Percentiles rank a stretch among this genome's conserved stretches.
These are phyloP conservation scores for Xylaria sp. DNA, from an alignment of 2,329 filamentous ascomycete genomes.

Conservation along the genomic window DNA sequence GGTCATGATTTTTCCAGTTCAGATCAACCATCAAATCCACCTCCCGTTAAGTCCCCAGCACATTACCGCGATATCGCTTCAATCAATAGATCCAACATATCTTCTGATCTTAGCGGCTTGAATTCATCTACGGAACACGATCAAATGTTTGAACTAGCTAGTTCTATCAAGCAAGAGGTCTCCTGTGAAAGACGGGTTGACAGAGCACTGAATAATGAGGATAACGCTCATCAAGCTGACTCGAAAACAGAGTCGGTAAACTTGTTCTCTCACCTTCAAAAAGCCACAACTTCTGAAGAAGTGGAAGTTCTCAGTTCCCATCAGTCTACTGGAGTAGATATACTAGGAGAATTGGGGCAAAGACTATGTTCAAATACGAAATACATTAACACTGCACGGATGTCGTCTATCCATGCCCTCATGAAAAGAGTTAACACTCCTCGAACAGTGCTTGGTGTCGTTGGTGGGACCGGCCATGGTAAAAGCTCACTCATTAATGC, in stretches of 20 bases:
- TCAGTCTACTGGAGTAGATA: conserved; percentile 13
- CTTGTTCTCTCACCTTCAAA: conserved; percentile 28
- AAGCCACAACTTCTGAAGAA: conserved; percentile 21
- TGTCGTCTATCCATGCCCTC: conserved; percentile 26
- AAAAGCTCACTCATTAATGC: conserved; percentile 44
- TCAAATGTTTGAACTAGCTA: background rate
- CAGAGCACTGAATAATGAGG: background rate
- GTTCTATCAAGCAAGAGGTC: conserved; percentile 1
- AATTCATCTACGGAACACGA: background rate
- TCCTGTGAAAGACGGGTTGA: background rate
- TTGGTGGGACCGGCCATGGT: conserved; percentile 40
- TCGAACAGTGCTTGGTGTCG: conserved; percentile 36
- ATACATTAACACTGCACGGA: conserved; percentile 7
- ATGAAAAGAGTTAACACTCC: conserved; percentile 19
- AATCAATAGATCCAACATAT: background rate
- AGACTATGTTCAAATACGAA: conserved; percentile 1
- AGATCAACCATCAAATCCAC: background rate
- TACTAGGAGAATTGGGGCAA: conserved; percentile 26
- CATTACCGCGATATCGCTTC: background rate
- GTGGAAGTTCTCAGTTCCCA: conserved; percentile 23
- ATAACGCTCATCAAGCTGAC: background rate
- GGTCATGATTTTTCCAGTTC: background rate
- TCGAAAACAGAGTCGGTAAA: background rate
- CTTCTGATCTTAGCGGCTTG: background rate
- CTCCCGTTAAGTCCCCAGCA: background rate